Base-by-base conservation (phyloP, 345 rosid species). In the Populus alba region DNA sequence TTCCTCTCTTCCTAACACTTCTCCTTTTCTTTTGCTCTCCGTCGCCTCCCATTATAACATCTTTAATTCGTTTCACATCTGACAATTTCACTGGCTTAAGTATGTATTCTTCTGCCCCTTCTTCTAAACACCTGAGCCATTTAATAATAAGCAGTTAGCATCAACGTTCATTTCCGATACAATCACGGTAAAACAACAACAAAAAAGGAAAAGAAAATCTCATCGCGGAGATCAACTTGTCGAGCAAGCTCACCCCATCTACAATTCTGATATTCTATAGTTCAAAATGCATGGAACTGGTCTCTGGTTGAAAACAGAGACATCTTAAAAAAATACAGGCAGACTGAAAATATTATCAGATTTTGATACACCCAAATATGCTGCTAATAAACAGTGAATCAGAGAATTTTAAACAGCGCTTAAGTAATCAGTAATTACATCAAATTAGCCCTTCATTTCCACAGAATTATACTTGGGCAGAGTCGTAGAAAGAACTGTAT, bases 31-130 rank as follows among this genome's bases (percentile, higher is more conserved):
- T 74, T 29, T 78, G 89, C 31, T 84, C 85, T 8, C 71, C 80
- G 68, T 77, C 89, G 43, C 85, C 92, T 78, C 75, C 87, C 74
- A 87, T 83, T 69, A 94, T 33, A 75, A 80, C 89, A 55, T 90
- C 90, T 77, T 82, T 92, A 73, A 94, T 72, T 62, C 97, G 81
- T 84, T 82, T 81, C 23, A 94, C 95, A 61, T 94, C 98, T 2
- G 95, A 82, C n/a, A 89, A 80, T 80, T 89, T 89, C 67, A 94
- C 95, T 0, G 98, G 98, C 85, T 94, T 94, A 33, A 93, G 73
- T 13, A 94, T 68, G 80, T 86, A 94, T 41, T 94, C 97, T 86
- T 94, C 98, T 53, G 97, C 98, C 6, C 97, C 98, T 90, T 92
- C 97, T 80, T 92, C 98, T 79, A 94, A 88, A 81, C 98, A 94